Conservation (phyloP, 2,329 filamentous ascomycete genomes). For the Exophiala xenobiotica region DNA sequence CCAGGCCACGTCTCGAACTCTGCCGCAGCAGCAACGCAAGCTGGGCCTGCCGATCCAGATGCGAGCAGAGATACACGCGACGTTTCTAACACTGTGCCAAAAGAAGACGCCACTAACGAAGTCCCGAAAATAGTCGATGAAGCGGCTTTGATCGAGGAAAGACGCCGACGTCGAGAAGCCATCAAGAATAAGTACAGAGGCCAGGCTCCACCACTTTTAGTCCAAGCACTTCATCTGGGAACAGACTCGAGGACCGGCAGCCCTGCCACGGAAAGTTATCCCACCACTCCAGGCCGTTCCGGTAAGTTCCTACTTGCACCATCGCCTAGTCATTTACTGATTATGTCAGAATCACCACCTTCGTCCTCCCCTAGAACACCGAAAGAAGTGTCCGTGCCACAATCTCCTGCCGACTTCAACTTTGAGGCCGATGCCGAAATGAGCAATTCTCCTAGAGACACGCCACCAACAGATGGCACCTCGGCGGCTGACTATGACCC, state of each 20-base stretch:
- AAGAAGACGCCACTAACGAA: slow-evolving; percentile 31
- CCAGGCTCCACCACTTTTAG: slow-evolving; percentile 69
- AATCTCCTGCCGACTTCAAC: slow-evolving; percentile 60
- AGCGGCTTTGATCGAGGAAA: slow-evolving; percentile 78
- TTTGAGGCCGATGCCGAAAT: slow-evolving; percentile 67
- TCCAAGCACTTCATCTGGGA: slow-evolving; percentile 68
- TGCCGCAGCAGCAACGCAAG: not conserved
- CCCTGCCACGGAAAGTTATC: slow-evolving; percentile 40
- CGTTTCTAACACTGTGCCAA: slow-evolving; percentile 12
- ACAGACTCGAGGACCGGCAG: slow-evolving; percentile 59
- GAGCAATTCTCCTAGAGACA: slow-evolving; percentile 55
- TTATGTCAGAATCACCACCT: slow-evolving; percentile 36
- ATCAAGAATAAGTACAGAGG: slow-evolving; percentile 77
- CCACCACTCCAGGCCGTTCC: slow-evolving; percentile 31
- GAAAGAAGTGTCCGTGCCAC: slow-evolving; percentile 47
- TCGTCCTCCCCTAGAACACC: slow-evolving; percentile 49
- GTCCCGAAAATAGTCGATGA: slow-evolving; percentile 67
- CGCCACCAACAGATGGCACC: slow-evolving; percentile 60
- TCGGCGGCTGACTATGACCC: slow-evolving; percentile 95
- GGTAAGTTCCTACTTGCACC: slow-evolving; percentile 40
- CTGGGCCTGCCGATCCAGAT: not conserved
- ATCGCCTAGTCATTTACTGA: slow-evolving; percentile 41
- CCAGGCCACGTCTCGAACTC: not conserved
- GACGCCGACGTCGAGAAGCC: slow-evolving; percentile 79
- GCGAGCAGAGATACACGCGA: slow-evolving; percentile 3